Conservation (phyloP, 1,139 yeast genomes). For the Protomyces pachydermus region DNA sequence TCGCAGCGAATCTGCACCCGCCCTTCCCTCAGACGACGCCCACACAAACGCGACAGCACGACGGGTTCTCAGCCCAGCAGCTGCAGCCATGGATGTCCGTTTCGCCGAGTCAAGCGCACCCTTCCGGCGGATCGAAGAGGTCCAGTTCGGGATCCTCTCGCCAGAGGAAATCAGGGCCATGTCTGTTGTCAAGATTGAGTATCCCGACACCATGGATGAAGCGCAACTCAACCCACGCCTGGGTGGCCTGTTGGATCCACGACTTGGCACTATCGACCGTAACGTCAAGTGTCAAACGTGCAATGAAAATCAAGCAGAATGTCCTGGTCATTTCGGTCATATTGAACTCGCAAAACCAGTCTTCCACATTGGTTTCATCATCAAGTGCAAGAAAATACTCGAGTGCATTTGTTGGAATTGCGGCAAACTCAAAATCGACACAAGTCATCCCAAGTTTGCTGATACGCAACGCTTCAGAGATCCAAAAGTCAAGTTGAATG, state of each 20-base stretch:
- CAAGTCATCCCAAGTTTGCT: slow-evolving; percentile 71
- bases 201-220: slow-evolving; percentile 98
- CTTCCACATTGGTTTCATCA: slow-evolving; percentile 70
- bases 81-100: slow-evolving; percentile 17
- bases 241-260: slow-evolving; percentile 95
- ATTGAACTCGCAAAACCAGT: slow-evolving; percentile 97
- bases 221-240: slow-evolving; percentile 90
- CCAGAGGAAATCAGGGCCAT: slow-evolving; percentile 78
- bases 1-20: not conserved
- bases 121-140: slow-evolving; percentile 40
- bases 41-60: not conserved
- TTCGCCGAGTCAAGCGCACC: slow-evolving; percentile 27
- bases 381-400: slow-evolving; percentile 84
- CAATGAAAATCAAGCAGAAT: slow-evolving; percentile 98
- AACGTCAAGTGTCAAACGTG: slow-evolving; percentile 98
- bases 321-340: slow-evolving; percentile 99
- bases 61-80: too few relatives aligned
- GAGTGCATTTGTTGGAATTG: slow-evolving; percentile 98
- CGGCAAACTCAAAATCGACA: slow-evolving; percentile 87
- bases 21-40: not conserved
- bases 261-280: slow-evolving; percentile 94
- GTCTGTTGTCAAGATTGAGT: slow-evolving; percentile 38
- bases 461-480: slow-evolving; percentile 86
- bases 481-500: slow-evolving; percentile 91
- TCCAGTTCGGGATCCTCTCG: slow-evolving; percentile 94